Evolutionary conservation across 1,139 yeast species (phyloP).

Genomic region (Pichia sp.): DNA sequence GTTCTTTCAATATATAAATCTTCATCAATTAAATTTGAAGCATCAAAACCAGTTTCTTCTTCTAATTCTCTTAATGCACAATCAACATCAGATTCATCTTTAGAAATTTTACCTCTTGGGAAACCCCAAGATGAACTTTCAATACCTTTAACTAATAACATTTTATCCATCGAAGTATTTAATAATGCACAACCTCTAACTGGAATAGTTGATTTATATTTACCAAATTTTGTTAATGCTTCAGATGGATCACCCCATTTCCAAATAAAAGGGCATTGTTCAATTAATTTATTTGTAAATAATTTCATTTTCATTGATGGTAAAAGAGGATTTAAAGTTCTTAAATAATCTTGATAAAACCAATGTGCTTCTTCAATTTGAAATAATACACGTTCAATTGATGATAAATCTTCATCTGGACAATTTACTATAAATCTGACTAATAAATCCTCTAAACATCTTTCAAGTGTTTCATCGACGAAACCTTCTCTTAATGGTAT

Average conservation of each 20-base stretch:
- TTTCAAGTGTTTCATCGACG: constrained; percentile 56
- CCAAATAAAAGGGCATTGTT: constrained; percentile 81
- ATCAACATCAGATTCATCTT: constrained; percentile 81
- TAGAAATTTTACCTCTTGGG: constrained; percentile 94
- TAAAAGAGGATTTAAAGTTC: constrained; percentile 65
- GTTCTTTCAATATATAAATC: constrained; percentile 77
- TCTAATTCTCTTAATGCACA: constrained; percentile 93
- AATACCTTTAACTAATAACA: constrained; percentile 77
- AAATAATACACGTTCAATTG: constrained; percentile 82
- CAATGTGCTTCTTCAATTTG: constrained; percentile 98
- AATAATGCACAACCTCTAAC: constrained; percentile 94
- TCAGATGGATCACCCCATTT: constrained; percentile 76
- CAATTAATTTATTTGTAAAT: constrained; percentile 69
- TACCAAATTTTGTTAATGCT: constrained; percentile 69
- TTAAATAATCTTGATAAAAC: constrained; percentile 86
- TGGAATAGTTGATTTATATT: constrained; percentile 85
- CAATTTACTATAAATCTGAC: constrained; percentile 89
- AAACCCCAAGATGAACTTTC: constrained; percentile 89
- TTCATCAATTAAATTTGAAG: constrained; percentile 57
- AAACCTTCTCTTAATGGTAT: constrained; percentile 52
- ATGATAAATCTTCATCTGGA: constrained; percentile 82
- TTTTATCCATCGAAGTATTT: constrained; percentile 62
- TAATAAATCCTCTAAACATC: constrained; percentile 77
- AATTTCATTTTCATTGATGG: constrained; percentile 75
- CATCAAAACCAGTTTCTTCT: constrained; percentile 95